Evolutionary conservation across 345 rosid species (phyloP).

Genomic region (Hibiscus tridactylites): DNA sequence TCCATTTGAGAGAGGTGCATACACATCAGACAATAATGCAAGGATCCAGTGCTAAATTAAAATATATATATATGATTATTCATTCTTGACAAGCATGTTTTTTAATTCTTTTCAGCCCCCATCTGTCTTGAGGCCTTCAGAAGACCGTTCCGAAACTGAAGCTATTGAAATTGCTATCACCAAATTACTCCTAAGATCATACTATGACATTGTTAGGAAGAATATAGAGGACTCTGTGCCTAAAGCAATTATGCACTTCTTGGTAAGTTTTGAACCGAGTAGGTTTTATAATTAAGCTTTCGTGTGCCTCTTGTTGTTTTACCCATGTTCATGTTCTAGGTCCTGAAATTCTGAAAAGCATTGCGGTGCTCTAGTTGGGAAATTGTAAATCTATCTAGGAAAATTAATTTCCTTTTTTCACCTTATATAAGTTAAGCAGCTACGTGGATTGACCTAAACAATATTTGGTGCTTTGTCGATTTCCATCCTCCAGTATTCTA

Average conservation of each 20-base stretch:
- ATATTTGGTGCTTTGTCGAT: neutral
- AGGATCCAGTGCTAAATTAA: neutral
- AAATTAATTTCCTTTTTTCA: neutral
- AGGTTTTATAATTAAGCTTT: neutral
- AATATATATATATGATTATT: neutral
- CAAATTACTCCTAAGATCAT: slow-evolving; percentile 76
- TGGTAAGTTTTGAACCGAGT: slow-evolving; percentile 38
- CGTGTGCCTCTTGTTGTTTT: neutral
- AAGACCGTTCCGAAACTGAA: slow-evolving; percentile 80
- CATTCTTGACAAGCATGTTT: slow-evolving; percentile 14
- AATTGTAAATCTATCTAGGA: neutral
- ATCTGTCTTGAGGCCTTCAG: slow-evolving; percentile 71
- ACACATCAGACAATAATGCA: slow-evolving; percentile 10
- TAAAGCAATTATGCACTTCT: slow-evolving; percentile 96
- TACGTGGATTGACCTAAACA: neutral
- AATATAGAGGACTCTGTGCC: slow-evolving; percentile 84
- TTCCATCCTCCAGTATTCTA: neutral
- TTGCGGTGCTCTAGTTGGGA: neutral
- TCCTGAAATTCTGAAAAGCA: neutral
- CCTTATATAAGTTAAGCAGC: neutral
- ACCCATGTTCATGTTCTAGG: neutral
- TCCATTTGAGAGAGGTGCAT: slow-evolving; percentile 74
- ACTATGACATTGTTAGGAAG: slow-evolving; percentile 92
- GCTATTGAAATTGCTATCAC: slow-evolving; percentile 65
- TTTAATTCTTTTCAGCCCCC: slow-evolving; percentile 59